Conservation (phyloP, 2,329 filamentous ascomycete genomes). For the Endoconidiophora polonica region DNA sequence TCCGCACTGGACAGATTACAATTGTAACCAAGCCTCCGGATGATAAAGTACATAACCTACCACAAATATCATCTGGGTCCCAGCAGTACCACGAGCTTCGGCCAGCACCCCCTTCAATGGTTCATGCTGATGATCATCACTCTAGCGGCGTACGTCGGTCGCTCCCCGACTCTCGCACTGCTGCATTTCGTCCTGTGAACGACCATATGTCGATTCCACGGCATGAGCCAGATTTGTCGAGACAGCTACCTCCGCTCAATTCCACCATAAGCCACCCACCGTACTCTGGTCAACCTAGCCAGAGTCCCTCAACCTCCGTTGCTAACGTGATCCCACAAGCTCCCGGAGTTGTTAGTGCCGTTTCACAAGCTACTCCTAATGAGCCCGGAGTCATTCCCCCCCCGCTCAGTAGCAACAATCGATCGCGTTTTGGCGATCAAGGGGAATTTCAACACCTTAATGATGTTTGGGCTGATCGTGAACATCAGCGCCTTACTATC, state of each 20-base stretch:
- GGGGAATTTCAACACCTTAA: conserved; percentile 1
- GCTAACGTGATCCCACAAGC: too few species aligned
- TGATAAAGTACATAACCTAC: conserved; percentile 8
- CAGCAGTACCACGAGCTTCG: conserved; percentile 12
- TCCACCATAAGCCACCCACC: background rate
- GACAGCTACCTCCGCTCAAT: background rate
- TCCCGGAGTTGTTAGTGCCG: too few species aligned
- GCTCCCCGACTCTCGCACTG: conserved; percentile 7
- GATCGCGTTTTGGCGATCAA: background rate
- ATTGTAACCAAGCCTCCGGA: conserved; percentile 16
- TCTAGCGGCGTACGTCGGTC: conserved; percentile 2
- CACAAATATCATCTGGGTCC: conserved; percentile 10
- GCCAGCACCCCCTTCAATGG: conserved; percentile 2
- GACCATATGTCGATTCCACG: conserved; percentile 1
- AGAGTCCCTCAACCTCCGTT: too few species aligned
- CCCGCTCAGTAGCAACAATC: background rate
- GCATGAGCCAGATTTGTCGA: background rate
- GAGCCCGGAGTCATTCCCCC: background rate
- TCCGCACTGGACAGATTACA: conserved; percentile 15
- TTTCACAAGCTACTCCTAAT: background rate
- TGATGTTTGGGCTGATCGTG: conserved; percentile 2
- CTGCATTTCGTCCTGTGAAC: conserved; percentile 6
- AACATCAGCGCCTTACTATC: background rate
- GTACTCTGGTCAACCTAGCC: background rate
- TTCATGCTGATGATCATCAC: background rate